Base-by-base conservation (phyloP, 768 basidiomycete genomes). In the Boletus subcaerulescens region DNA sequence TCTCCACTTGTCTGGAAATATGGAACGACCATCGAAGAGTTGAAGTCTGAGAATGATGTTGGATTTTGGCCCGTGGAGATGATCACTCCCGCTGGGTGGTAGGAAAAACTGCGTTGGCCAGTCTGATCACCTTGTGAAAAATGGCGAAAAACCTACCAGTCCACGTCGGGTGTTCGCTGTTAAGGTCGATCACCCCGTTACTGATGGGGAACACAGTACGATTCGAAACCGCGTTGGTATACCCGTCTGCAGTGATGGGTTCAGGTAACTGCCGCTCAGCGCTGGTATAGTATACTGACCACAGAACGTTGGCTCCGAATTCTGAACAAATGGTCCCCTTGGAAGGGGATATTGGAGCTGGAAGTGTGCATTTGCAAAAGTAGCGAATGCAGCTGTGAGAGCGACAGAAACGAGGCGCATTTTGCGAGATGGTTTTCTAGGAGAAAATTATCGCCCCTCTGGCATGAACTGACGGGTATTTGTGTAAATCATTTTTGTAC, bases 291-390 rank as follows among this genome's bases (percentile, higher is more conserved):
- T n/a, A 29, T 22, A 68, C 79, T 40, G 57, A 88, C 89, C 89
- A 64, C 92, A 92, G 65, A 89, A 87, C 2, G 62, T 71, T 13
- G 77, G 74, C 59, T 89, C 87, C 15, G 76, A 62, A 48, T 78
- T 72, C 52, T 85, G 79, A 50, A 77, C 77, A 66, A 94, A 93
- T 0, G 61, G 65, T 2, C 92, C 93, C 45, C 92, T 78, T 12
- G 89, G 85, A 1, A 75, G 60, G 17, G 92, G 93, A 68, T 82
- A 93, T 62, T 86, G 80, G 41, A 93, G 76, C 60, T 87, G 85
- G 73, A 93, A 94, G 70, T 95, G 92, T 9, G 89, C 91, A 45
- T 73, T 74, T 31, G 75, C 84, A 40, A 73, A 67, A 33, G 77
- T 63, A 14, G 74, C 70, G 22, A 80, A 67, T 35, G 68, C 61